These are phyloP conservation scores for Phytophthora kernoviae DNA, from an alignment of 352 stramenopile species.

Conservation along the genomic window DNA sequence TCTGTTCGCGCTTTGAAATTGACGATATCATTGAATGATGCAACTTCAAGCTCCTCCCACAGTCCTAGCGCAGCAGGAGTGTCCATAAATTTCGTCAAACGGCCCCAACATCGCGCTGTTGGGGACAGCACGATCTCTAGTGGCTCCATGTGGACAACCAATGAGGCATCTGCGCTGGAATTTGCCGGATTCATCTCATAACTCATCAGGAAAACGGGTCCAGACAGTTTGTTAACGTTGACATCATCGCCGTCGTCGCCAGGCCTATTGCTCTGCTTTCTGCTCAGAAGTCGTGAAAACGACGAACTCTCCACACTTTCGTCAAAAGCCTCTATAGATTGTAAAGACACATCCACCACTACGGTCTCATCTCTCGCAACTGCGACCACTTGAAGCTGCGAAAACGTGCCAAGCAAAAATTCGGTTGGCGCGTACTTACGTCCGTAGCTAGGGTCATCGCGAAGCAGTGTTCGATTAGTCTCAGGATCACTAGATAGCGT, in stretches of 20 bases:
- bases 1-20: slow-evolving; percentile 88
- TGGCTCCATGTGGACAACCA: slow-evolving; percentile 87
- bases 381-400: slow-evolving; percentile 74
- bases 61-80: slow-evolving; percentile 78
- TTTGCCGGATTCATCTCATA: slow-evolving; percentile 80
- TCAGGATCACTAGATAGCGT: slow-evolving; percentile 79
- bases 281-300: slow-evolving; percentile 80
- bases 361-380: slow-evolving; percentile 72
- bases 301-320: slow-evolving; percentile 84
- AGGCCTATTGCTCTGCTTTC: slow-evolving; percentile 57
- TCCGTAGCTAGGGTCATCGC: slow-evolving; percentile 69
- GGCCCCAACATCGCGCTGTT: slow-evolving; percentile 82
- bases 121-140: slow-evolving; percentile 88
- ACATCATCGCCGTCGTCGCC: slow-evolving; percentile 54
- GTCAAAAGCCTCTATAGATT: slow-evolving; percentile 87
- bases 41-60: slow-evolving; percentile 88
- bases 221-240: slow-evolving; percentile 68
- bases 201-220: slow-evolving; percentile 82
- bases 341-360: slow-evolving; percentile 83
- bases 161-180: slow-evolving; percentile 65
- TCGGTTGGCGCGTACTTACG: slow-evolving; percentile 73
- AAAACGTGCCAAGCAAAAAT: slow-evolving; percentile 81
- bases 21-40: slow-evolving; percentile 91
- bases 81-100: slow-evolving; percentile 74
- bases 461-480: slow-evolving; percentile 62